Percentiles rank a stretch among this genome's conserved stretches.
Conservation (phyloP, 2,329 filamentous ascomycete genomes). For the Xylariales sp. region DNA sequence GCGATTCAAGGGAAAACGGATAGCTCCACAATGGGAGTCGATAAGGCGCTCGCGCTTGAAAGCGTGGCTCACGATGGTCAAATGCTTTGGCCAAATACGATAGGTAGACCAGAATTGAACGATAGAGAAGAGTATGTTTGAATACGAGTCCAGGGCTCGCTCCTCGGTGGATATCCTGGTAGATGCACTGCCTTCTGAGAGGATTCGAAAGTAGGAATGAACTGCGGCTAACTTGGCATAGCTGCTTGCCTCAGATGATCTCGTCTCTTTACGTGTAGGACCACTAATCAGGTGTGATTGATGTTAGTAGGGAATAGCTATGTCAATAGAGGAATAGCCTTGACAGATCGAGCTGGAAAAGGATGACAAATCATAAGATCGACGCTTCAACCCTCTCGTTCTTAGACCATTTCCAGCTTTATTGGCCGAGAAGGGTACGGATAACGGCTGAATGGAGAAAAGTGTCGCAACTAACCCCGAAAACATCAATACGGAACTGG, state of each 20-base stretch:
- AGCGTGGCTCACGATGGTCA: conserved; percentile 75
- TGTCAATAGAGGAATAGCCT: conserved; percentile 14
- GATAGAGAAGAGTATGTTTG: conserved; percentile 84
- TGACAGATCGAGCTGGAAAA: not conserved
- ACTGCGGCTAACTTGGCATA: conserved; percentile 67
- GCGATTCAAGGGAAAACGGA: conserved; percentile 62
- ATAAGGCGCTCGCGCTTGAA: conserved; percentile 75
- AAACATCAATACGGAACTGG: conserved; percentile 70
- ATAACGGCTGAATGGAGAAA: conserved; percentile 18
- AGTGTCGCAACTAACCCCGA: conserved; percentile 68
- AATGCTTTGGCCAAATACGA: conserved; percentile 62
- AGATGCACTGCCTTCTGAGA: conserved; percentile 40
- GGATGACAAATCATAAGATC: conserved; percentile 15
- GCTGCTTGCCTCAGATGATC: conserved; percentile 69
- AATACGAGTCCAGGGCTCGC: conserved; percentile 83
- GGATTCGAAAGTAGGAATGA: conserved; percentile 60
- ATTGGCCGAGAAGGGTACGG: conserved; percentile 1
- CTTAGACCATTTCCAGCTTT: not conserved
- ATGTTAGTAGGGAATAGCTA: conserved; percentile 19
- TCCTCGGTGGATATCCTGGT: conserved; percentile 70
- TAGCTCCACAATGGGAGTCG: conserved; percentile 71
- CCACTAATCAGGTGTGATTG: conserved; percentile 59
- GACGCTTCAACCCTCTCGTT: not conserved
- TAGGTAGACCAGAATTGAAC: conserved; percentile 65
- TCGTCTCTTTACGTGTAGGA: conserved; percentile 69